phyloP scores from a whole-genome alignment of 352 stramenopile species.

The Phytophthora boehmeriae region DNA sequence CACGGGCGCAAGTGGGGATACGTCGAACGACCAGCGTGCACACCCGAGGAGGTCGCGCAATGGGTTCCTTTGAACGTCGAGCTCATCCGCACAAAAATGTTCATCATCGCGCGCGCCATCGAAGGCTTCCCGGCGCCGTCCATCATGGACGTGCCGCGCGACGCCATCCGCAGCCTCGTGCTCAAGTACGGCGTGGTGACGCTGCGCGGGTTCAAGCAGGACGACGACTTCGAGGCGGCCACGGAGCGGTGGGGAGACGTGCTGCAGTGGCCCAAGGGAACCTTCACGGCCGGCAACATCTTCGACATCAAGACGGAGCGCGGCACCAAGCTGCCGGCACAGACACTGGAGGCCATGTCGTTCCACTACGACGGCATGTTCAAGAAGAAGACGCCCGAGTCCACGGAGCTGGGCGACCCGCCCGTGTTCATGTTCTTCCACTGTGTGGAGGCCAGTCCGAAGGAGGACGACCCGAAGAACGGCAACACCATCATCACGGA shows the following conservation, averaged over 20 bases:
- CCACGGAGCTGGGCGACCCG: conserved; percentile 20
- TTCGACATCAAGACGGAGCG: conserved; percentile 25
- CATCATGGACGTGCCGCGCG: conserved; percentile 22
- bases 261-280: conserved; percentile 26
- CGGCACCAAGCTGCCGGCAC: conserved; percentile 13
- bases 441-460: conserved; percentile 18
- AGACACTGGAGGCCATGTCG: conserved; percentile 27
- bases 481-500: conserved; percentile 30
- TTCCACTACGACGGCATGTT: conserved; percentile 33
- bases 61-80: conserved; percentile 20
- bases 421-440: conserved; percentile 32
- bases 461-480: conserved; percentile 28
- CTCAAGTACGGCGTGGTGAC: conserved; percentile 24
- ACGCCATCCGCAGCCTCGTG: conserved; percentile 21
- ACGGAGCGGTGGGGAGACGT: conserved; percentile 25
- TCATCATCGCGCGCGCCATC: conserved; percentile 22
- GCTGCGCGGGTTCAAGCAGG: conserved; percentile 27
- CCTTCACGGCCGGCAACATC: conserved; percentile 25
- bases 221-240: conserved; percentile 25
- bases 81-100: conserved; percentile 26
- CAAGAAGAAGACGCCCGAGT: conserved; percentile 30
- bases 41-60: conserved; percentile 18
- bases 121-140: conserved; percentile 16
- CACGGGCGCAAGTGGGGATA: conserved; percentile 27
- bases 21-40: conserved; percentile 18